A percentile compares a stretch with the other conserved stretches of the same genome.
Evolutionary conservation across 2,329 filamentous ascomycete species (phyloP).

Genomic region (Trichophyton mentagrophytes): DNA sequence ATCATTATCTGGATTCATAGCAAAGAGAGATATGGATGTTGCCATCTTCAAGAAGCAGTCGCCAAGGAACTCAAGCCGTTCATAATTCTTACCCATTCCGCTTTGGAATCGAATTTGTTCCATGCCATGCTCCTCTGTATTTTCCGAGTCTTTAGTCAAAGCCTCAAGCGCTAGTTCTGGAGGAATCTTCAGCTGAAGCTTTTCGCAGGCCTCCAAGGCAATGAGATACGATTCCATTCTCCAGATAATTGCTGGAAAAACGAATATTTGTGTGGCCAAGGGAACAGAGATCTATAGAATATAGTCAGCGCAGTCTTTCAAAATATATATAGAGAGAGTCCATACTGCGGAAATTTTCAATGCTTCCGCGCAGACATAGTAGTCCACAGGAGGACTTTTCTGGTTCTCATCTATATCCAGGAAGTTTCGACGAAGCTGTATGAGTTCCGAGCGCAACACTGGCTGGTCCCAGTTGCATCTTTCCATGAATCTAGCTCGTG

Average conservation of each 20-base stretch:
- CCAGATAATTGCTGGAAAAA: conserved; percentile 73
- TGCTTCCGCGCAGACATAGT: conserved; percentile 64
- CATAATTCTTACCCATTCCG: conserved; percentile 91
- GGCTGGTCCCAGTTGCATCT: conserved; percentile 58
- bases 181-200: conserved; percentile 51
- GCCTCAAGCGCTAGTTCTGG: conserved; percentile 70
- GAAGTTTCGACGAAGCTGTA: conserved; percentile 69
- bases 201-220: conserved; percentile 57
- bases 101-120: conserved; percentile 61
- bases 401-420: conserved; percentile 54
- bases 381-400: conserved; percentile 35
- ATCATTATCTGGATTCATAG: conserved; percentile 59
- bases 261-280: conserved; percentile 59
- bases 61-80: conserved; percentile 83
- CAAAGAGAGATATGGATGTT: conserved; percentile 77
- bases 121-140: conserved; percentile 57
- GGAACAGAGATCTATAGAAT: conserved; percentile 49
- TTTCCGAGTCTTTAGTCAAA: conserved; percentile 83
- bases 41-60: conserved; percentile 94
- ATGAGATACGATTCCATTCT: conserved; percentile 73
- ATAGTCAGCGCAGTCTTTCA: neutral
- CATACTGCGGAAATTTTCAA: conserved; percentile 63
- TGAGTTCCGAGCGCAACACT: conserved; percentile 61
- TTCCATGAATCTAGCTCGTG: conserved; percentile 36
- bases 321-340: conserved; percentile 17